These are phyloP conservation scores for Avena eriantha DNA, from an alignment of 176 grass and related monocot species.

Conservation along the genomic window DNA sequence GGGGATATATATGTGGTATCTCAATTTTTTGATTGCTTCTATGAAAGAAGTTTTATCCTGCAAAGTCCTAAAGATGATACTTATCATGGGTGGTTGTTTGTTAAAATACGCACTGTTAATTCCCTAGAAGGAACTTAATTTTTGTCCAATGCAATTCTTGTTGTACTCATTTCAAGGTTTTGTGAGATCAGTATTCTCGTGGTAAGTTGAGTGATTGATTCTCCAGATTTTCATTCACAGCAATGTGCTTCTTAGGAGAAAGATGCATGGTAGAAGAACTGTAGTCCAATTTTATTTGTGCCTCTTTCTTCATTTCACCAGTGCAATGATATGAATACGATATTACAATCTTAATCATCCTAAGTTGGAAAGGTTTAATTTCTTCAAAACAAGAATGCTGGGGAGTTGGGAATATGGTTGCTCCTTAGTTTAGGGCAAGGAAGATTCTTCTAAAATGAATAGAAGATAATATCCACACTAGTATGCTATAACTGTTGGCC, in stretches of 20 bases:
- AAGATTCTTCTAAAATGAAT: slow-evolving; percentile 21
- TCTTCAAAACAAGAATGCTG: background rate
- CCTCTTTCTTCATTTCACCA: background rate
- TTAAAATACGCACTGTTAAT: background rate
- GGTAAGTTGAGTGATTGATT: background rate
- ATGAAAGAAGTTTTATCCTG: background rate
- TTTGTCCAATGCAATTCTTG: background rate
- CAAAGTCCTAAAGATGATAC: background rate
- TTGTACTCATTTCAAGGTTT: background rate
- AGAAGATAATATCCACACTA: background rate
- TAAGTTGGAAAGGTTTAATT: background rate
- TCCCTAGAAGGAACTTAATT: background rate
- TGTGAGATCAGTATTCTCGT: background rate
- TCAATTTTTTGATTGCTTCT: background rate
- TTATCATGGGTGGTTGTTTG: background rate
- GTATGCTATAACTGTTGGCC: background rate
- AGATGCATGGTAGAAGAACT: background rate
- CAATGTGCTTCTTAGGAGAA: background rate
- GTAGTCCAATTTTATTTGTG: background rate
- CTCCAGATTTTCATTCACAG: background rate
- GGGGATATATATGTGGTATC: background rate
- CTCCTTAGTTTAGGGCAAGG: background rate
- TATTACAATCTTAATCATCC: background rate
- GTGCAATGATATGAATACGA: background rate
- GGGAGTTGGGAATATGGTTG: background rate